A percentile compares a stretch with the other conserved stretches of the same genome.
These are phyloP conservation scores for Waltiozyma solani DNA, from an alignment of 1,139 yeast species.

Conservation along the genomic window DNA sequence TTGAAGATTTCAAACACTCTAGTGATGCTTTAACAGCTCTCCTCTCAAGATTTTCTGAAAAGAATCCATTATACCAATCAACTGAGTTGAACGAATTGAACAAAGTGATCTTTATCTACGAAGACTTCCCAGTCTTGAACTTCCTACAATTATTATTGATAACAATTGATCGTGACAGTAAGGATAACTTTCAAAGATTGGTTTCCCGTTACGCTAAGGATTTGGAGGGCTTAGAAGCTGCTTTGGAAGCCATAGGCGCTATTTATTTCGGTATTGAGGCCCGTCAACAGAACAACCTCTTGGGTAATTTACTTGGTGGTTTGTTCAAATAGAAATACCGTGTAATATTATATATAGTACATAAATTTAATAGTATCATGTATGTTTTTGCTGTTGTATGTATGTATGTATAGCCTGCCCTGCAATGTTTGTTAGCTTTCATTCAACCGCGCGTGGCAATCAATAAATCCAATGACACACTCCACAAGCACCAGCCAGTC, in stretches of 20 bases:
- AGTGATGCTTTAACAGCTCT: slow-evolving; percentile 34
- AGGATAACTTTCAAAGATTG: slow-evolving; percentile 42
- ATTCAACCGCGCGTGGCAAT: too few species aligned
- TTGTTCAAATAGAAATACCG: slow-evolving; percentile 33
- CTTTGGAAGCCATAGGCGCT: slow-evolving; percentile 44
- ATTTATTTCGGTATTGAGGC: slow-evolving; percentile 48
- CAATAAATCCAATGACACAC: too few species aligned
- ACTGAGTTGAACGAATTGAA: slow-evolving; percentile 5
- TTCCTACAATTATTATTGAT: slow-evolving; percentile 59
- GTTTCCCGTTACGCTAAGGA: slow-evolving; percentile 36
- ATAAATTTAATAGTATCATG: too few species aligned
- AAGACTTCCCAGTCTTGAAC: slow-evolving; percentile 36
- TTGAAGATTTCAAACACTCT: slow-evolving; percentile 53
- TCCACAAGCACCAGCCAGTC: too few species aligned
- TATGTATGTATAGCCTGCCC: too few species aligned
- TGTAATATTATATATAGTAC: too few species aligned
- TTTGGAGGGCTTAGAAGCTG: slow-evolving; percentile 26
- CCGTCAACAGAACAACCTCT: slow-evolving; percentile 51
- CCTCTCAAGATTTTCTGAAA: slow-evolving; percentile 22
- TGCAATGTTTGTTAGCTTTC: too few species aligned
- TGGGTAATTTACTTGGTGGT: slow-evolving; percentile 84
- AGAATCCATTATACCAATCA: slow-evolving; percentile 7
- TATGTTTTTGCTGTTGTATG: too few species aligned
- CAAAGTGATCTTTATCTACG: slow-evolving; percentile 10
- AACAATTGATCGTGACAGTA: slow-evolving; percentile 47